A percentile compares a stretch with the other conserved stretches of the same genome.
Evolutionary conservation across 331 rosid genomes (phyloP).

Genomic region (Quercus lobata): DNA sequence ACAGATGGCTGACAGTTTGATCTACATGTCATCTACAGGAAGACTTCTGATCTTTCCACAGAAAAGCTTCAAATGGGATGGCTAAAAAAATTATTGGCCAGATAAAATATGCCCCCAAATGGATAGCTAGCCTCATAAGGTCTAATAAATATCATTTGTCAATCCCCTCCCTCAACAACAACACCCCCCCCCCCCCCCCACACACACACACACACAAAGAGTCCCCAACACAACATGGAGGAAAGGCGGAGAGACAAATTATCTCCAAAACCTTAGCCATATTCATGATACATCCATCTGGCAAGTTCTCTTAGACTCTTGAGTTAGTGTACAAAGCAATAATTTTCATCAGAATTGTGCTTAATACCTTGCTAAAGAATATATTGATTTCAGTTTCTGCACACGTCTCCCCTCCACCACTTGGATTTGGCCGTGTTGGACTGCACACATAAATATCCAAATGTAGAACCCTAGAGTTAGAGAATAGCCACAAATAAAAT

Average conservation of each 20-base stretch:
- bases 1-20: not conserved
- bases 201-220: too few relatives aligned
- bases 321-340: not conserved
- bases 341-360: not conserved
- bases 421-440: slow-evolving; percentile 94
- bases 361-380: slow-evolving; percentile 75
- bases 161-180: too few relatives aligned
- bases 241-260: not conserved
- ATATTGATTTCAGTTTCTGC: slow-evolving; percentile 93
- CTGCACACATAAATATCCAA: slow-evolving; percentile 39
- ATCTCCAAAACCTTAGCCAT: slow-evolving; percentile 1
- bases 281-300: not conserved
- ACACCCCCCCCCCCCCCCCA: too few relatives aligned
- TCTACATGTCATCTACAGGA: not conserved
- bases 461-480: slow-evolving; percentile 1
- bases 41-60: not conserved
- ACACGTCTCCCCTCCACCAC: slow-evolving; percentile 98
- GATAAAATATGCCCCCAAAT: too few relatives aligned
- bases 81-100: not conserved
- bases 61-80: slow-evolving; percentile 3
- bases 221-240: too few relatives aligned
- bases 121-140: too few relatives aligned
- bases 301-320: not conserved
- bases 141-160: too few relatives aligned
- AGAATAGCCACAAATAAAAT: not conserved